Percentiles rank a stretch among this genome's conserved stretches.
phyloP scores from a whole-genome alignment of 805 yeast species.

The Alloascoidea africana region DNA sequence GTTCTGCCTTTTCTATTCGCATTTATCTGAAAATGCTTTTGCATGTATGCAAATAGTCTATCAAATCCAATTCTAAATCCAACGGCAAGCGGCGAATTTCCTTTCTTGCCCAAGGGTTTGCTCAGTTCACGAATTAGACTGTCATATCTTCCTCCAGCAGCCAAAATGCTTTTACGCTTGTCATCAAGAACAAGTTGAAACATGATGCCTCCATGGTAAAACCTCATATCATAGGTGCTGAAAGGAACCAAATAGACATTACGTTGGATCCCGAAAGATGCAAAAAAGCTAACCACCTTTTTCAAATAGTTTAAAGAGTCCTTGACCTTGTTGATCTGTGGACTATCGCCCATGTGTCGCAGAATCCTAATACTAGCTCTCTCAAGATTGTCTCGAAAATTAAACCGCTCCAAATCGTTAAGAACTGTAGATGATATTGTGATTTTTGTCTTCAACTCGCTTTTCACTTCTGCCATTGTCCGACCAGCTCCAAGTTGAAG shows the following conservation, averaged over 20 bases:
- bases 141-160: constrained; percentile 94
- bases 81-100: constrained; percentile 42
- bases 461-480: constrained; percentile 41
- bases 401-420: constrained; percentile 69
- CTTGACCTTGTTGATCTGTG: constrained; percentile 43
- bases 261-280: constrained; percentile 42
- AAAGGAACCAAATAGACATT: constrained; percentile 61
- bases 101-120: constrained; percentile 28
- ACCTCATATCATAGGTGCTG: constrained; percentile 67
- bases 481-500: constrained; percentile 65
- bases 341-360: constrained; percentile 63
- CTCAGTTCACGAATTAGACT: constrained; percentile 50
- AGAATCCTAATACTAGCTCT: constrained; percentile 46
- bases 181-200: constrained; percentile 71
- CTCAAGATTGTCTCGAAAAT: constrained; percentile 55
- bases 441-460: constrained; percentile 44
- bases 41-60: constrained; percentile 36
- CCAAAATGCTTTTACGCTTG: constrained; percentile 33
- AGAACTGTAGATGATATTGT: constrained; percentile 69
- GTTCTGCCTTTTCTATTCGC: constrained; percentile 4
- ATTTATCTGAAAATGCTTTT: constrained; percentile 26
- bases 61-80: constrained; percentile 81
- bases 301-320: constrained; percentile 45
- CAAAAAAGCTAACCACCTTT: constrained; percentile 37
- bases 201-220: constrained; percentile 74